These are phyloP conservation scores for Podospora tetraspora DNA, from an alignment of 495 filamentous ascomycete genomes.

Conservation along the genomic window DNA sequence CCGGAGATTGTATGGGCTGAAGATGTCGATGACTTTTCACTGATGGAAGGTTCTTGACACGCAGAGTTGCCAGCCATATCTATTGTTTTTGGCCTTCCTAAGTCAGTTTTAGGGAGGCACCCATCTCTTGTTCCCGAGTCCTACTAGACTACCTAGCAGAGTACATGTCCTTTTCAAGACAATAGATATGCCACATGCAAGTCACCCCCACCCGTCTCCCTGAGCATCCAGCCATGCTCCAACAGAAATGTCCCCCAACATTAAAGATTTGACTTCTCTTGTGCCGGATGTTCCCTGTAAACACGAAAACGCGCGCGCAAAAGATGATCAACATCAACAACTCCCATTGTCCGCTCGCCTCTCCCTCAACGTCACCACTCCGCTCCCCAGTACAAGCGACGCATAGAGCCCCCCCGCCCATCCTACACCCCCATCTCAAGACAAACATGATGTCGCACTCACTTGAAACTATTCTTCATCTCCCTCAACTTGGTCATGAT, in stretches of 20 bases:
- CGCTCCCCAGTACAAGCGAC: not conserved
- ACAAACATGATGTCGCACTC: slow-evolving; percentile 28
- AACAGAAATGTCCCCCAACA: not conserved
- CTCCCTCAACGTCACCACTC: not conserved
- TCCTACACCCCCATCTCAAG: not conserved
- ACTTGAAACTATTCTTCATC: slow-evolving; percentile 87
- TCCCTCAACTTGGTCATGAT: slow-evolving; percentile 84
- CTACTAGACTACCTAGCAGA: too few species aligned
- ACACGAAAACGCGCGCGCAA: not conserved
- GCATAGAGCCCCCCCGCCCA: too few species aligned
- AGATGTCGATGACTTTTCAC: too few species aligned
- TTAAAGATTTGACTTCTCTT: not conserved
- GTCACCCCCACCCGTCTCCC: not conserved
- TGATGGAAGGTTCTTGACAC: too few species aligned
- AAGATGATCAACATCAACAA: not conserved
- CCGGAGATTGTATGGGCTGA: too few species aligned
- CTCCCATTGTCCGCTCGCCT: not conserved
- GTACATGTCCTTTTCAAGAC: not conserved
- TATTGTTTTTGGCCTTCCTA: too few species aligned
- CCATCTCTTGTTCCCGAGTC: too few species aligned
- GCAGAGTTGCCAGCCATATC: too few species aligned
- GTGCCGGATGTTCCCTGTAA: not conserved
- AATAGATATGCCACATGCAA: not conserved
- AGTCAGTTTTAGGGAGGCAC: too few species aligned
- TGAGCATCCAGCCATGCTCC: not conserved